These are phyloP conservation scores for Yamadazyma atmosphaerica DNA, from an alignment of 1,139 yeast genomes.

Conservation along the genomic window DNA sequence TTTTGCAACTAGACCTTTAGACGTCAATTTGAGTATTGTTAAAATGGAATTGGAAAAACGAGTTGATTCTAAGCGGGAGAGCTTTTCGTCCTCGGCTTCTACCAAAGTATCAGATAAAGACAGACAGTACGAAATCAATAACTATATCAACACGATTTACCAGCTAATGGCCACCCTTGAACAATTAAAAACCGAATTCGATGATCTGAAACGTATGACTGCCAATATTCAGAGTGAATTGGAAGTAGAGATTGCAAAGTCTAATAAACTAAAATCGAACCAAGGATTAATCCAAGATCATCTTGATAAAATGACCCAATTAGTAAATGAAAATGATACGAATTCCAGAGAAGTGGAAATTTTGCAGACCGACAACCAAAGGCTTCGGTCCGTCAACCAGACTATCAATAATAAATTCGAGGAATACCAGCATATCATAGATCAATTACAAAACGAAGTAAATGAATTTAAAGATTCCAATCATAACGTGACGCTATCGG, in stretches of 20 bases:
- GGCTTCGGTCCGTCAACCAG: constrained; percentile 11
- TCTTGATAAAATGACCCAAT: constrained; percentile 11
- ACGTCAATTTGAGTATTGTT: constrained; percentile 26
- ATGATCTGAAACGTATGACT: constrained; percentile 22
- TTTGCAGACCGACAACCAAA: constrained; percentile 23
- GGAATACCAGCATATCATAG: constrained; percentile 33
- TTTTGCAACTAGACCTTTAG: constrained; percentile 18
- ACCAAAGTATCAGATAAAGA: constrained; percentile 15
- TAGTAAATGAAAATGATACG: constrained; percentile 6
- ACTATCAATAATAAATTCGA: constrained; percentile 28
- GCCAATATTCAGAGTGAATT: constrained; percentile 24
- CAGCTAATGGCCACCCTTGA: constrained; percentile 20
- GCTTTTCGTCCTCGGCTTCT: constrained; percentile 18
- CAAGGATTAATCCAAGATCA: constrained; percentile 12
- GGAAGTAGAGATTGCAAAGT: constrained; percentile 22
- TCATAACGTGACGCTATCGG: constrained; percentile 8
- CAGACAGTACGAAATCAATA: constrained; percentile 15
- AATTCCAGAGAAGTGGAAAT: constrained; percentile 12
- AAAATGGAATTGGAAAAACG: constrained; percentile 22
- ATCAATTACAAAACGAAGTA: constrained; percentile 33
- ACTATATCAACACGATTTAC: constrained; percentile 19
- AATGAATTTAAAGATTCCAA: constrained; percentile 22
- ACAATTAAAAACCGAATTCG: constrained; percentile 24
- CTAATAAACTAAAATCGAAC: constrained; percentile 22
- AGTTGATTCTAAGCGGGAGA: constrained; percentile 11